Conservation (phyloP, 2,329 filamentous ascomycete genomes). For the Pseudogymnoascus sp. region DNA sequence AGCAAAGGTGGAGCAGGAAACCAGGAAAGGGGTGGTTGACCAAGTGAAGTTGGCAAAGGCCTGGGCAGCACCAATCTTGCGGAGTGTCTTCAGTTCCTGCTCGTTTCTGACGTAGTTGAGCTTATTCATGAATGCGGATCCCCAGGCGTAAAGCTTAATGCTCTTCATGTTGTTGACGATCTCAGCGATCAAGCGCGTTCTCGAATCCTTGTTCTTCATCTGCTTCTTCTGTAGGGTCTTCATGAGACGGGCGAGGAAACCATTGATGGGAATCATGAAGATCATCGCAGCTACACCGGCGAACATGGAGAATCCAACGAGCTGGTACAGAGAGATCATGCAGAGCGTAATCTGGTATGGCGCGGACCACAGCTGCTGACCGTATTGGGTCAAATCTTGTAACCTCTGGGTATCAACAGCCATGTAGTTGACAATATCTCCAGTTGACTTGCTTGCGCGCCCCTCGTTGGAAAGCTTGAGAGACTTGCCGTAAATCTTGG, state of each 20-base stretch:
- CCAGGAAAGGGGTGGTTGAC: conserved; percentile 94
- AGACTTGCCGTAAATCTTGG: conserved; percentile 88
- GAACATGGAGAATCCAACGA: conserved; percentile 94
- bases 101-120: conserved; percentile 95
- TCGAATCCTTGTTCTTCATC: conserved; percentile 98
- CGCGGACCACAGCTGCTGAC: conserved; percentile 91
- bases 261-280: conserved; percentile 94
- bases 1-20: conserved; percentile 92
- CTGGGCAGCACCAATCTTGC: conserved; percentile 91
- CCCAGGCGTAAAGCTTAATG: conserved; percentile 98
- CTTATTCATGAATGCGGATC: conserved; percentile 93
- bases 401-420: conserved; percentile 94
- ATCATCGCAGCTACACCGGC: conserved; percentile 93
- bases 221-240: conserved; percentile 90
- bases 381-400: conserved; percentile 90
- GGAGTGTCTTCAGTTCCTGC: conserved; percentile 85
- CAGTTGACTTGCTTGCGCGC: conserved; percentile 78
- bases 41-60: conserved; percentile 96
- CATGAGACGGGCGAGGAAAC: conserved; percentile 84
- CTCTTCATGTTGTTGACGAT: conserved; percentile 99
- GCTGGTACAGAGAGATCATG: conserved; percentile 89
- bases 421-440: conserved; percentile 99
- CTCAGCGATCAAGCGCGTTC: conserved; percentile 89
- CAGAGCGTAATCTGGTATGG: conserved; percentile 94
- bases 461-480: conserved; percentile 90